phyloP scores from a whole-genome alignment of 768 basidiomycete species.

The Phaffia tasmanica region DNA sequence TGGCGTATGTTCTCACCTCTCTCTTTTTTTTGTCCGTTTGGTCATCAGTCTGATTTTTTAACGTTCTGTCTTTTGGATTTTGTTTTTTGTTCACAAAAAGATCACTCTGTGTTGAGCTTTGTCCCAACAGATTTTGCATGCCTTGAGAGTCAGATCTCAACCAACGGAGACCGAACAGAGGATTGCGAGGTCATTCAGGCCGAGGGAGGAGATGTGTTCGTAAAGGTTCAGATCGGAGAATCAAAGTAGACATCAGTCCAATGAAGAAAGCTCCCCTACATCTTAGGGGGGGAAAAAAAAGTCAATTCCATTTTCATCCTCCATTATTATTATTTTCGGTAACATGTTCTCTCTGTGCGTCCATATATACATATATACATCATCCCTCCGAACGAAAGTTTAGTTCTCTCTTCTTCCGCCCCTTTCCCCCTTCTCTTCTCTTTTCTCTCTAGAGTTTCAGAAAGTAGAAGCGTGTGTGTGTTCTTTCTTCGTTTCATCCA shows the following conservation, averaged over 20 bases:
- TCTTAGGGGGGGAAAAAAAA: not conserved
- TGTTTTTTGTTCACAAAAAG: constrained; percentile 40
- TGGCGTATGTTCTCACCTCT: constrained; percentile 54
- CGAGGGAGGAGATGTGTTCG: constrained; percentile 5
- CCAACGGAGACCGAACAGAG: constrained; percentile 47
- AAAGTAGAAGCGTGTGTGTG: too few species aligned
- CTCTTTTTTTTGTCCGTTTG: not conserved
- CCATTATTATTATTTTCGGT: not conserved
- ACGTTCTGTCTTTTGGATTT: constrained; percentile 6
- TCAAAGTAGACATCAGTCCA: too few species aligned
- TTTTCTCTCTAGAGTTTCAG: too few species aligned
- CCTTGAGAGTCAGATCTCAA: constrained; percentile 84
- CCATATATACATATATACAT: not conserved
- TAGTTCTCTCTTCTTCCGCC: not conserved
- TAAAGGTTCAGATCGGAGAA: constrained; percentile 6
- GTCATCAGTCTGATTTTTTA: not conserved
- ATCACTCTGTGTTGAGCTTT: constrained; percentile 70
- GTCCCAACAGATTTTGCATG: constrained; percentile 47
- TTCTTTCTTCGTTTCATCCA: too few species aligned
- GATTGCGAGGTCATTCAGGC: constrained; percentile 71
- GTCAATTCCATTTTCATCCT: too few species aligned
- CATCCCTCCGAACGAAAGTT: too few species aligned
- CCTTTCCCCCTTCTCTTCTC: too few species aligned
- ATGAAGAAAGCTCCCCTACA: not conserved
- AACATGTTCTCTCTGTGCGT: too few species aligned